Percentiles rank a stretch among this genome's conserved stretches.
These are phyloP conservation scores for Ormosia emarginata DNA, from an alignment of 306 rosid genomes.

Conservation along the genomic window DNA sequence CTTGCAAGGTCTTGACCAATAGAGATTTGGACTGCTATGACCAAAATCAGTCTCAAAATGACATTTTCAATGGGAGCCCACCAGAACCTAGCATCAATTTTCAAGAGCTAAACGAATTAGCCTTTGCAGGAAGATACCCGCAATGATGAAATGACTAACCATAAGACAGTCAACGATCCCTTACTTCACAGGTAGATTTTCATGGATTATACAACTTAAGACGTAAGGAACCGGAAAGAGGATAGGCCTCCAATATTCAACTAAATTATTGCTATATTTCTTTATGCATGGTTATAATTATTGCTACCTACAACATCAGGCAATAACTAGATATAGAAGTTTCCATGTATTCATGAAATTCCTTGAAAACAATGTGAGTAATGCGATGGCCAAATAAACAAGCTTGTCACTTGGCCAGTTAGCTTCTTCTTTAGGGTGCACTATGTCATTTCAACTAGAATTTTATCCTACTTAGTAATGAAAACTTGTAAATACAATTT, in stretches of 20 bases:
- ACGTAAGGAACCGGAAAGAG: not conserved
- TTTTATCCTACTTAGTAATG: slow-evolving; percentile 12
- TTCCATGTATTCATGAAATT: slow-evolving; percentile 20
- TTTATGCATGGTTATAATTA: slow-evolving; percentile 5
- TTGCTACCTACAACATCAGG: not conserved
- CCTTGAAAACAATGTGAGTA: slow-evolving; percentile 15
- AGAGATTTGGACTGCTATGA: slow-evolving; percentile 20
- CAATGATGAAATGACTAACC: slow-evolving; percentile 8
- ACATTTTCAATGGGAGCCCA: slow-evolving; percentile 24
- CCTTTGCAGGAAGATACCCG: slow-evolving; percentile 31
- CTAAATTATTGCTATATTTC: slow-evolving; percentile 8
- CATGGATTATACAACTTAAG: not conserved
- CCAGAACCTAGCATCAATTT: slow-evolving; percentile 31
- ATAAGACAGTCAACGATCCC: not conserved
- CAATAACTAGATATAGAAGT: slow-evolving; percentile 5
- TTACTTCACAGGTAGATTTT: slow-evolving; percentile 16
- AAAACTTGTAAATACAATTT: slow-evolving; percentile 16
- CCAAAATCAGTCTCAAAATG: slow-evolving; percentile 32
- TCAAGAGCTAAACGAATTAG: slow-evolving; percentile 35
- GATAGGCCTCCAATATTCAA: not conserved
- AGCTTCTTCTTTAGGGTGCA: not conserved
- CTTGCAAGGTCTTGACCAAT: slow-evolving; percentile 20
- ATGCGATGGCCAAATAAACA: slow-evolving; percentile 13
- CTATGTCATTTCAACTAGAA: not conserved
- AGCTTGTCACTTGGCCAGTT: not conserved